Conservation (phyloP, 192 early-diverging fungal genomes). For the Backusella morwellensis region DNA sequence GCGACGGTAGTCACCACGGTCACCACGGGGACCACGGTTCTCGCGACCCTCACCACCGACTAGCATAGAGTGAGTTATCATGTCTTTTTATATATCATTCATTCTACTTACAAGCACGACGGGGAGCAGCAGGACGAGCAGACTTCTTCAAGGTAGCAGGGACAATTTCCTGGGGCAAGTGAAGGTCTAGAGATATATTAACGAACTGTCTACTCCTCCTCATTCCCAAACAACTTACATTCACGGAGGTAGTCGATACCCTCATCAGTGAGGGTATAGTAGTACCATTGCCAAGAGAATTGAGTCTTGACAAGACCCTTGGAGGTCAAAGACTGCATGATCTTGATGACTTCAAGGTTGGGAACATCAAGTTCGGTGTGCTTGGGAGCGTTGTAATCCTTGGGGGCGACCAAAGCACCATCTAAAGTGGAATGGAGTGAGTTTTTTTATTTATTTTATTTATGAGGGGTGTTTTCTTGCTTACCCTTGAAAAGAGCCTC, state of each 20-base stretch:
- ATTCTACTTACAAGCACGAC: constrained; percentile 57
- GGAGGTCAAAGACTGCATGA: constrained; percentile 94
- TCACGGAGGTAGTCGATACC: constrained; percentile 98
- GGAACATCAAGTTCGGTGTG: constrained; percentile 97
- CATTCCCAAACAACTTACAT: constrained; percentile 32
- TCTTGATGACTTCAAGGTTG: constrained; percentile 99
- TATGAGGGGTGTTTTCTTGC: neutral
- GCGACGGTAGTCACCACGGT: constrained; percentile 85
- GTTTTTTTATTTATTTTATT: no score
- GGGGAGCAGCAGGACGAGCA: constrained; percentile 73
- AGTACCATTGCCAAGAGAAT: constrained; percentile 99
- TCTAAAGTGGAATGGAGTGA: constrained; percentile 44
- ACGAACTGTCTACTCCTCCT: no score
- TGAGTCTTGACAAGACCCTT: constrained; percentile 91
- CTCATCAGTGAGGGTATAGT: constrained; percentile 98
- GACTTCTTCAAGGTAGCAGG: constrained; percentile 97
- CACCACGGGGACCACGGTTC: constrained; percentile 63
- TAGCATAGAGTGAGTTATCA: neutral
- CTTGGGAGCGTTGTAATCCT: constrained; percentile 96
- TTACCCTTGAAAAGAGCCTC: constrained; percentile 86
- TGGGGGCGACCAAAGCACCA: constrained; percentile 98
- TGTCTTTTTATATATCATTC: neutral
- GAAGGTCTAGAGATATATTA: constrained; percentile 57
- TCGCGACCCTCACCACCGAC: constrained; percentile 73
- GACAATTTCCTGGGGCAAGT: constrained; percentile 96